Conservation (phyloP, 2,329 filamentous ascomycete species). For the Ceratocystiopsis minuta region DNA sequence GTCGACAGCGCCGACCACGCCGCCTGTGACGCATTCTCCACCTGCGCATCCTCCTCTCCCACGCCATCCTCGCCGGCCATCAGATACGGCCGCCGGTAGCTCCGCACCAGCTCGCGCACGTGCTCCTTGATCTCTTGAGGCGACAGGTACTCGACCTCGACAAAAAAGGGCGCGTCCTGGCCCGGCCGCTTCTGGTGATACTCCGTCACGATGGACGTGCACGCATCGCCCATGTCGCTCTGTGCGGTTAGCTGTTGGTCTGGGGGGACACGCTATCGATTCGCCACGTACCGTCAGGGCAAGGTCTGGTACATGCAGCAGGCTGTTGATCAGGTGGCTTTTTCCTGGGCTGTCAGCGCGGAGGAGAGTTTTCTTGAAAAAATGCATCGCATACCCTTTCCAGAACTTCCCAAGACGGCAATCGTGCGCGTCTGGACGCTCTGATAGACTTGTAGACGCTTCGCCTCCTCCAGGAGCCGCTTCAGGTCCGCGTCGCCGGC, state of each 20-base stretch:
- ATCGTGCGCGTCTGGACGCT: not conserved
- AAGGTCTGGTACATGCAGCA: conserved; percentile 16
- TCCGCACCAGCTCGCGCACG: conserved; percentile 16
- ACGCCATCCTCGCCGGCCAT: conserved; percentile 10
- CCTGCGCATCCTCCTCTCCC: conserved; percentile 10
- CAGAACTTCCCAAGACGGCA: not conserved
- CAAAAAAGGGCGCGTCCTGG: conserved; percentile 13
- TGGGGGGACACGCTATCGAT: too few relatives aligned
- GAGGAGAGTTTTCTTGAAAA: not conserved
- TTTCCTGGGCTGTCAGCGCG: conserved; percentile 12
- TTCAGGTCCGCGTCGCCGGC: not conserved
- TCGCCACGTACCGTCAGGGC: conserved; percentile 9
- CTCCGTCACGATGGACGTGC: conserved; percentile 19
- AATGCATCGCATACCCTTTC: not conserved
- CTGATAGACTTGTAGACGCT: not conserved
- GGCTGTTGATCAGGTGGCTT: conserved; percentile 19
- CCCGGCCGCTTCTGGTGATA: conserved; percentile 14
- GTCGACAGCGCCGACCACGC: conserved; percentile 22
- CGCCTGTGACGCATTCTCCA: conserved; percentile 18
- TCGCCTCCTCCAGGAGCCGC: not conserved
- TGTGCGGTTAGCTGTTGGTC: not conserved
- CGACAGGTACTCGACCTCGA: conserved; percentile 18
- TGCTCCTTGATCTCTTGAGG: conserved; percentile 12
- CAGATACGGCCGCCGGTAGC: conserved; percentile 15
- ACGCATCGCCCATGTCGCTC: conserved; percentile 17